Evolutionary conservation across 2,329 filamentous ascomycete genomes (phyloP), one percentile per base, ranked within the genome.

Genomic region (Lachnum nothofagi): DNA sequence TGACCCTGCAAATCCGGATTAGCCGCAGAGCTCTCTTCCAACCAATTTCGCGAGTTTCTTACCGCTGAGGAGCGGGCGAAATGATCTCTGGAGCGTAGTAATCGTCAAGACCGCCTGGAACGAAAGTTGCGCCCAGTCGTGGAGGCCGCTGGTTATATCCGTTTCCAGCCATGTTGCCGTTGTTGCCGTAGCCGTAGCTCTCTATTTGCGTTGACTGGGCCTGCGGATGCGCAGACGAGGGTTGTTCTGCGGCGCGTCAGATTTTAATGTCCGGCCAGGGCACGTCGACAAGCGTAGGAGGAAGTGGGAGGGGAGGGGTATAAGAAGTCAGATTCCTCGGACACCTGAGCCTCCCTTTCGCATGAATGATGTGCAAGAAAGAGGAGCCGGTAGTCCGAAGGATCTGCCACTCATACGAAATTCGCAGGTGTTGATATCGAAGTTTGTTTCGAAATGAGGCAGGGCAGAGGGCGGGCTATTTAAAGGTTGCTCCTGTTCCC

Each of bases 21-120:
- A 54, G 49, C 42, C 29, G 4, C 34, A 16, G 10, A 17, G 31
- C 19, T 6, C 10, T 41, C 25, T 20, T 33, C 37, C 42, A 12
- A 20, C 14, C 23, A 34, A 5, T 6, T 16, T 16, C 10, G 40
- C 25, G 33, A 31, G 31, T 22, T 39, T 57, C 74, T 60, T 70
- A 85, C 82, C 83, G 78, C 72, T 87, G 83, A 55, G 84, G 84
- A 61, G 80, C 77, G 47, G 84, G 84, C 62, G 83, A 83, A 57
- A 86, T 77, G 62, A 86, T 71, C 67, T 85, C 82, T 55, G 76
- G 75, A 74, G 85, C 79, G 66, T 79, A 84, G 67, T 80, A 85
- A 67, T 85, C 80, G 69, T 86, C 82, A 58, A 76, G 73, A 43
- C 78, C 78, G 59, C 82, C 82, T 59, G 84, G 83, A 65, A 82